Evolutionary conservation across 2,329 filamentous ascomycete genomes (phyloP), one percentile per base, ranked within the genome.

Genomic region (Pseudogymnoascus destructans): DNA sequence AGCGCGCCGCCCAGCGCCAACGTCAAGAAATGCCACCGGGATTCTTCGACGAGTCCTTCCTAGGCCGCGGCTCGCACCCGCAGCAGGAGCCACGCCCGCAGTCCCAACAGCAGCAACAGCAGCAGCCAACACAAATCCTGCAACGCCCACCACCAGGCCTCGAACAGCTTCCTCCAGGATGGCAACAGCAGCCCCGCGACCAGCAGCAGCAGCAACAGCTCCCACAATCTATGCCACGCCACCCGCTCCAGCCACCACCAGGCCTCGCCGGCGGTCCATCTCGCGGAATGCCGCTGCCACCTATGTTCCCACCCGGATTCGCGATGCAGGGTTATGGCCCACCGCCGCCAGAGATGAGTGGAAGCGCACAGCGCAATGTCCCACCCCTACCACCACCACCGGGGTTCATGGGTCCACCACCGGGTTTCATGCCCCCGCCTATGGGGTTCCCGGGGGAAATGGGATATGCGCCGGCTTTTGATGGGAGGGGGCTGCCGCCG

Each of bases 261-360:
- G 81, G 81, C 13, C 73, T 84, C 8, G 69, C 73, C 19, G 73
- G 70, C 33, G 73, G 72, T 61, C 1, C 62, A 23, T 62, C 62
- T n/a, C 65, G 67, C 46, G 65, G 64, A 63, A 73, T 77, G 61
- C 77, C 78, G 13, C 75, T 80, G 69, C 67, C 67, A 59, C 77
- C 76, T 61, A 81, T 82, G 74, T 83, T 79, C 64, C 79, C 79
- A 17, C 79, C 79, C n/a, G 81, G 78, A 67, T 84, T 84, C 62
- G 77, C 79, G 11, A 76, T 75, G 5, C 73, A 71, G 21, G 71
- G 70, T 17, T 73, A 77, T 66, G 72, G 73, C 6, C 75, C 75
- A 10, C 66, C 68, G 40, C 77, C 75, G 1, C 77, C 79, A 27
- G 72, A 70, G 11, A 57, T 38, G 35, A 46, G 10, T n/a, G 59